Evolutionary conservation across 352 stramenopile species (phyloP), one percentile per base, ranked within the genome.

Genomic region (Globisporangium takayamanum): DNA sequence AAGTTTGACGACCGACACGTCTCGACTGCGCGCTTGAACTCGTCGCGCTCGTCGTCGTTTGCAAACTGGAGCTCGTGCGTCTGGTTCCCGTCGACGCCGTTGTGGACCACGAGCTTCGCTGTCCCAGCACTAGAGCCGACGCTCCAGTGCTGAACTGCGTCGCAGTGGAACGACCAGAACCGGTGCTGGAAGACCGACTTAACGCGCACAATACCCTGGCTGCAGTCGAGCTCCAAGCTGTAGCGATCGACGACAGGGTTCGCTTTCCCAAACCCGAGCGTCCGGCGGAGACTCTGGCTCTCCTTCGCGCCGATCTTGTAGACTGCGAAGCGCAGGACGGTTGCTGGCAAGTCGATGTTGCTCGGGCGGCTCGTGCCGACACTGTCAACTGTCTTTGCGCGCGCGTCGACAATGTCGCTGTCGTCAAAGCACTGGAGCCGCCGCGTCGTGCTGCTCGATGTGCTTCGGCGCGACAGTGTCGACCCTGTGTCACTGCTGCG

Each of bases 141-240:
- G 10, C 64, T 67, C 30, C 84, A 69, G 10, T 73, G 71, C 58
- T 81, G 68, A 3, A 94, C 76, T 0, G 72, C 73, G 37, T 89
- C 78, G 57, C 81, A 91, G 37, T 81, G 82, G 55, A 92, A 92
- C 30, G 76, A 84, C 75, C 80, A 92, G 50, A 80, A 87, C 11
- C 80, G 78, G 60, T 91, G 80, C 78, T 89, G 89, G 53, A 92
- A 90, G 6, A 94, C 81, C 3, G 80, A 92, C 57, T 91, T 92
- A 11, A 84, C 77, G 48, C 74, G 78, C 33, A 92, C 78, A 16
- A 92, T 72, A 28, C 76, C 76, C 60, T 89, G 79, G 22, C 70
- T 66, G 44, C 78, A 85, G 63, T 91, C 79, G 12, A 94, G 72
- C 57, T 91, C 80, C 20, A 94, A 63, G 10, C 80, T 91, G 60